Percentiles rank a stretch among this genome's conserved stretches.
Evolutionary conservation across 2,329 filamentous ascomycete genomes (phyloP).

Genomic region (Grosmannia clavigera): DNA sequence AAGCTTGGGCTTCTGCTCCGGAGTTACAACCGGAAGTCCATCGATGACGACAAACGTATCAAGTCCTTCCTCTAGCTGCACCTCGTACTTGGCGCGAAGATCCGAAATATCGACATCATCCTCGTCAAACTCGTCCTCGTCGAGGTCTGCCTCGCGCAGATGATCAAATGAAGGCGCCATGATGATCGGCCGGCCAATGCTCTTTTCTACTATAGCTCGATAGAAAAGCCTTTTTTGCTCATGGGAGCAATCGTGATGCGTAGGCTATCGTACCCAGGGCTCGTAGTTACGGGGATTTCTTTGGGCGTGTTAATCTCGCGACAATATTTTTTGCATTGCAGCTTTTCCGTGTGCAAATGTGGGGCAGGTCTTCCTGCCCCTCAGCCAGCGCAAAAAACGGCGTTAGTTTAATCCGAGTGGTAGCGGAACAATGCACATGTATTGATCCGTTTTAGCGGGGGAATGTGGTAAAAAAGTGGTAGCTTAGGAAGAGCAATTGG

Average conservation of each 20-base stretch:
- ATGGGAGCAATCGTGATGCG: not conserved
- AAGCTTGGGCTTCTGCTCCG: constrained; percentile 86
- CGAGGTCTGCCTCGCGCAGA: constrained; percentile 79
- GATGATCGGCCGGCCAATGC: constrained; percentile 29
- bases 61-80: constrained; percentile 88
- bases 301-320: not conserved
- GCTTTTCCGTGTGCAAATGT: constrained; percentile 7
- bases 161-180: constrained; percentile 95
- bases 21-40: constrained; percentile 77
- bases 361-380: constrained; percentile 5
- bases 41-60: constrained; percentile 96
- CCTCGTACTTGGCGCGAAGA: constrained; percentile 86
- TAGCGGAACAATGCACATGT: not conserved
- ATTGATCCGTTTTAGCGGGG: not conserved
- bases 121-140: constrained; percentile 76
- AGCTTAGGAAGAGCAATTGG: not conserved
- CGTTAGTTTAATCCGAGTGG: not conserved
- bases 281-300: not conserved
- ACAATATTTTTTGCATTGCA: constrained; percentile 6
- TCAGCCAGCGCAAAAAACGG: not conserved
- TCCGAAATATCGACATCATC: constrained; percentile 94
- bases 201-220: not conserved
- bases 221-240: not conserved
- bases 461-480: not conserved
- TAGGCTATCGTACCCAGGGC: not conserved